A percentile compares a stretch with the other conserved stretches of the same genome.
These are phyloP conservation scores for Colletotrichum kahawae DNA, from an alignment of 2,329 filamentous ascomycete genomes.

Conservation along the genomic window DNA sequence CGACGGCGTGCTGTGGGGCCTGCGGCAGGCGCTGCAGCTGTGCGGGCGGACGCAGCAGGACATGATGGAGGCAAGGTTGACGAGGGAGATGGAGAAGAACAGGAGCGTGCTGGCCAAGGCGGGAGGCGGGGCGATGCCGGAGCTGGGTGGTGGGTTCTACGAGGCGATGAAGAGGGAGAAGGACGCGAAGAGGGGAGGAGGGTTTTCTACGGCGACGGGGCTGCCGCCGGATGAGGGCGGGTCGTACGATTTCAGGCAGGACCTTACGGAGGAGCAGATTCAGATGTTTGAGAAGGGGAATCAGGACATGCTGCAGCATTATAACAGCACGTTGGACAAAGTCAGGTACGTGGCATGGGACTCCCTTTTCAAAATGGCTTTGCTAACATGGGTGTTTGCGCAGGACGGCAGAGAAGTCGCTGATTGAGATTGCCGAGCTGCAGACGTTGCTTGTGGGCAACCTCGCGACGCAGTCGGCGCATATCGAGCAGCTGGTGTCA, in stretches of 20 bases:
- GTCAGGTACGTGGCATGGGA: slow-evolving; percentile 72
- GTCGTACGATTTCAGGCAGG: slow-evolving; percentile 38
- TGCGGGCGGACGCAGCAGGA: slow-evolving; percentile 80
- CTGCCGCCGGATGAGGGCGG: slow-evolving; percentile 28
- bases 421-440: slow-evolving; percentile 90
- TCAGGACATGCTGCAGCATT: slow-evolving; percentile 89
- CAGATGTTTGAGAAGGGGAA: slow-evolving; percentile 96
- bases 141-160: slow-evolving; percentile 25
- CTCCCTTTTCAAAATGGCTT: background rate
- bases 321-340: slow-evolving; percentile 92
- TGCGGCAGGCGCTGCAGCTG: slow-evolving; percentile 76
- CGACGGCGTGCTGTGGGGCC: slow-evolving; percentile 83
- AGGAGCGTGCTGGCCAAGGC: slow-evolving; percentile 83
- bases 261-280: slow-evolving; percentile 81
- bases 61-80: slow-evolving; percentile 92
- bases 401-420: slow-evolving; percentile 86
- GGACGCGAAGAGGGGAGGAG: slow-evolving; percentile 16
- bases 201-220: slow-evolving; percentile 14
- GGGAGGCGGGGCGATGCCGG: slow-evolving; percentile 37
- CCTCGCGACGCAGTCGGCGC: slow-evolving; percentile 82
- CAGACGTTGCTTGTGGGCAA: slow-evolving; percentile 90
- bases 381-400: background rate
- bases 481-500: slow-evolving; percentile 86
- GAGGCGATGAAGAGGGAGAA: slow-evolving; percentile 24
- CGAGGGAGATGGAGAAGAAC: slow-evolving; percentile 86